Percentiles rank a stretch among this genome's conserved stretches.
Evolutionary conservation across 2,329 filamentous ascomycete species (phyloP).

Genomic region (Xylariales sp.): DNA sequence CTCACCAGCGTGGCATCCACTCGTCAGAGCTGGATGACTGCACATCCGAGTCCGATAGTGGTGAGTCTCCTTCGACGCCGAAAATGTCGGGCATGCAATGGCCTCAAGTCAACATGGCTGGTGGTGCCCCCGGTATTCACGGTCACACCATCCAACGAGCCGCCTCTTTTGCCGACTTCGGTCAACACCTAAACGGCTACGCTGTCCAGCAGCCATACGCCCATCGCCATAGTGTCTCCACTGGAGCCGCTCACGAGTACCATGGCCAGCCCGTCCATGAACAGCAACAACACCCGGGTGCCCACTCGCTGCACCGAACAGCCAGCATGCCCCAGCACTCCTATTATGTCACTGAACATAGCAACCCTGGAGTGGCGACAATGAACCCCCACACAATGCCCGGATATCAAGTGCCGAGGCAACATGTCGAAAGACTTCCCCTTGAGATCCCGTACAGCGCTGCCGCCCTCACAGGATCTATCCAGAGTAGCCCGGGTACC

Average conservation of each 20-base stretch:
- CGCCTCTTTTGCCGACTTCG: slow-evolving; percentile 51
- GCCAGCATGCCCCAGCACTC: slow-evolving; percentile 38
- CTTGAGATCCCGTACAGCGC: slow-evolving; percentile 49
- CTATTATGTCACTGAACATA: slow-evolving; percentile 58
- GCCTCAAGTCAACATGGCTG: slow-evolving; percentile 38
- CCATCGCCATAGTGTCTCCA: slow-evolving; percentile 44
- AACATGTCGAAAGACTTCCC: slow-evolving; percentile 39
- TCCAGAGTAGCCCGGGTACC: slow-evolving; percentile 55
- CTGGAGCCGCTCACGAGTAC: slow-evolving; percentile 39
- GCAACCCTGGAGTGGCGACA: slow-evolving; percentile 57
- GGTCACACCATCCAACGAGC: slow-evolving; percentile 43
- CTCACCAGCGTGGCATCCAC: slow-evolving; percentile 55
- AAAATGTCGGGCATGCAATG: slow-evolving; percentile 48
- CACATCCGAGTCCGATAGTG: slow-evolving; percentile 52
- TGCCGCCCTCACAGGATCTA: slow-evolving; percentile 42
- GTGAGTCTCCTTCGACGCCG: slow-evolving; percentile 56
- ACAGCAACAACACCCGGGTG: slow-evolving; percentile 35
- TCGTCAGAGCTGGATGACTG: slow-evolving; percentile 52
- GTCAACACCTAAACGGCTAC: slow-evolving; percentile 43
- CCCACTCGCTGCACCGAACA: slow-evolving; percentile 46
- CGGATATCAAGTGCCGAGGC: slow-evolving; percentile 49
- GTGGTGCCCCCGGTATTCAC: slow-evolving; percentile 32
- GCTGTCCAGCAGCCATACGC: slow-evolving; percentile 38
- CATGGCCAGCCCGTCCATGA: slow-evolving; percentile 38
- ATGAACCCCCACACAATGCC: slow-evolving; percentile 50